Evolutionary conservation across 139 green algal species (phyloP), one percentile per base, ranked within the genome.

Genomic region (Micractinium conductrix): DNA sequence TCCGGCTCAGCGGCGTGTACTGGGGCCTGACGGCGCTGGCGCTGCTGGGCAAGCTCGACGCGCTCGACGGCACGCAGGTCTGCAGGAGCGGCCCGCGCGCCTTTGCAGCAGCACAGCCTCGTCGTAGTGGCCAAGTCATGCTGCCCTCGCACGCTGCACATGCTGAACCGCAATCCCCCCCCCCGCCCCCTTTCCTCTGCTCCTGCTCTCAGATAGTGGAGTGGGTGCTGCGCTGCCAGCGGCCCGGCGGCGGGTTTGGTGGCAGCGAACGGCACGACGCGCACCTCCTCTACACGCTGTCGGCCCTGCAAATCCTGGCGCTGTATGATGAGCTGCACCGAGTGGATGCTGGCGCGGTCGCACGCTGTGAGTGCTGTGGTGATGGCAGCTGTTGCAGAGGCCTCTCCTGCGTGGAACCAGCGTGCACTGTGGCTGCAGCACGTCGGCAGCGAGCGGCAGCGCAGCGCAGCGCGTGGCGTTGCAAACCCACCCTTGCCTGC

Each of bases 1-100:
- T 99, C 55, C 94, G 97, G 72, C 94, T 99, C 92, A 97, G 92
- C 75, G 97, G 97, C 55, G 93, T 98, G 68, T 99, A 99, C 88
- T 99, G 97, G 97, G 97, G 96, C n/a, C 81, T 98, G 12, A 94
- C 94, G 14, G 94, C 95, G 10, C 90, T 99, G 91, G 78, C 90
- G 38, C 85, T 98, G 28, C 63, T 99, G 67, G 92, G 89, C 9
- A 55, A 84, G 0, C 80, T 96, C 21, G 76, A 94, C 6, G 84
- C 92, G 5, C 91, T 99, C 88, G 93, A 98, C 22, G 40, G 58
- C 22, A 53, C 5, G n/a, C n/a, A n/a, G n/a, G n/a, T n/a, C n/a
- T n/a, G n/a, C n/a, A n/a, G n/a, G n/a, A n/a, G n/a, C n/a, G n/a
- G n/a, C n/a, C n/a, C n/a, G n/a, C n/a, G n/a, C n/a, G n/a, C n/a